Conservation (phyloP, 73 alveolate species). For the Stentor roeselii region DNA sequence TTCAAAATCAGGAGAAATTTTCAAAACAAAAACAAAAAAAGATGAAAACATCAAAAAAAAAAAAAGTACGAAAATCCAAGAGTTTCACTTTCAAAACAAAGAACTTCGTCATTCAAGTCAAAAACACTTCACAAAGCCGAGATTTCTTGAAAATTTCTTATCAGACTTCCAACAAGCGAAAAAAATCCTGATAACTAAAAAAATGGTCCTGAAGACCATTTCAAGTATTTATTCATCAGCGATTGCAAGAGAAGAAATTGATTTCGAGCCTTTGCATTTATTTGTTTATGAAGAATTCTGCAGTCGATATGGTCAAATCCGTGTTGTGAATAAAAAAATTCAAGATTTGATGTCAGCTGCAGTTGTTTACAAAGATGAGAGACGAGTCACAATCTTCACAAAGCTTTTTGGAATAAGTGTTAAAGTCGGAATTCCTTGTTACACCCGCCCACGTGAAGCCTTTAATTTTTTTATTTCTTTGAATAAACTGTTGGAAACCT, state of each 20-base stretch:
- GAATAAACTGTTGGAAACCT: not conserved
- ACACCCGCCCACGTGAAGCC: not conserved
- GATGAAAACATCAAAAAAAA: not conserved
- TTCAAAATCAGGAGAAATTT: not conserved
- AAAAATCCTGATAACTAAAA: not conserved
- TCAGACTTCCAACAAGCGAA: not conserved
- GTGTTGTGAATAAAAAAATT: not conserved
- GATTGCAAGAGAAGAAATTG: not conserved
- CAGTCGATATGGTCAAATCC: not conserved
- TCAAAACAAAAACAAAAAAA: not conserved
- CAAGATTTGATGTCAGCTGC: not conserved
- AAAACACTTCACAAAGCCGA: not conserved
- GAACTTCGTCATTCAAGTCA: not conserved
- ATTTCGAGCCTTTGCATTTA: not conserved
- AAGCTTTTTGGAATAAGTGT: not conserved
- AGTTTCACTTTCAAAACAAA: not conserved
- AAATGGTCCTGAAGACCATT: not conserved
- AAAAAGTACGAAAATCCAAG: not conserved
- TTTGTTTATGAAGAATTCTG: constrained; percentile 9
- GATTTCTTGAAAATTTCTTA: too few relatives aligned
- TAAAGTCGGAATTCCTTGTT: not conserved
- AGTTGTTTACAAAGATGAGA: not conserved
- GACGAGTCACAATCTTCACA: not conserved
- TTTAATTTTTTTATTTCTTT: not conserved
- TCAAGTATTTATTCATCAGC: not conserved